Conservation (phyloP, 306 rosid species). For the Arachis stenosperma region DNA sequence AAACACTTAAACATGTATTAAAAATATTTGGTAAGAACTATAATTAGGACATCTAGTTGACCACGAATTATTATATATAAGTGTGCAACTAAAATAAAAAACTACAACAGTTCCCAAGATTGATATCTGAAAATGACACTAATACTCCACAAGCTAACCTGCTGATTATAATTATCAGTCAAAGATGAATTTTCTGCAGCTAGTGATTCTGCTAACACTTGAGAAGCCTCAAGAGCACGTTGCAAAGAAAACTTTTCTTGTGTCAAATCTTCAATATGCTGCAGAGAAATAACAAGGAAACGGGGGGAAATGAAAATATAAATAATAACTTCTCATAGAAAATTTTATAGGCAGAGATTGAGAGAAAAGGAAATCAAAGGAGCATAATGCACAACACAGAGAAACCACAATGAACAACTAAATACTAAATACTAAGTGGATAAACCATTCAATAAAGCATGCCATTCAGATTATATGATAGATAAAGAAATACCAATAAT, state of each 20-base stretch:
- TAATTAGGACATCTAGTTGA: constrained; percentile 12
- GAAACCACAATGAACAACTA: background rate
- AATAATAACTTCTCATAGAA: background rate
- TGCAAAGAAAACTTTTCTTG: constrained; percentile 91
- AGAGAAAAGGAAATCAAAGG: background rate
- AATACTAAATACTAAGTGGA: background rate
- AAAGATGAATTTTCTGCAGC: constrained; percentile 96
- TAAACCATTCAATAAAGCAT: background rate
- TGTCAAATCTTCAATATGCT: constrained; percentile 98
- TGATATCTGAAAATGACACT: constrained; percentile 27
- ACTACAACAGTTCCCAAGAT: constrained; percentile 3
- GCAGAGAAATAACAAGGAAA: constrained; percentile 35
- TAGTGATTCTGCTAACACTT: constrained; percentile 77
- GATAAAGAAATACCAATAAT: background rate
- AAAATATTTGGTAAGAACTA: constrained; percentile 6
- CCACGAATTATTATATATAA: constrained; percentile 24
- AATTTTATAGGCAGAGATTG: background rate
- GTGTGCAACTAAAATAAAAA: constrained; percentile 1
- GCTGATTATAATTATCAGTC: constrained; percentile 89
- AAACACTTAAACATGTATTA: background rate
- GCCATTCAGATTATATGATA: background rate
- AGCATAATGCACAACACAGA: background rate
- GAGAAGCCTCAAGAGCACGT: constrained; percentile 87
- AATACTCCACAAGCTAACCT: constrained; percentile 56
- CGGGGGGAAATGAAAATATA: background rate